phyloP scores from a whole-genome alignment of 2,329 filamentous ascomycete genomes.

The Cercospora zeina region DNA sequence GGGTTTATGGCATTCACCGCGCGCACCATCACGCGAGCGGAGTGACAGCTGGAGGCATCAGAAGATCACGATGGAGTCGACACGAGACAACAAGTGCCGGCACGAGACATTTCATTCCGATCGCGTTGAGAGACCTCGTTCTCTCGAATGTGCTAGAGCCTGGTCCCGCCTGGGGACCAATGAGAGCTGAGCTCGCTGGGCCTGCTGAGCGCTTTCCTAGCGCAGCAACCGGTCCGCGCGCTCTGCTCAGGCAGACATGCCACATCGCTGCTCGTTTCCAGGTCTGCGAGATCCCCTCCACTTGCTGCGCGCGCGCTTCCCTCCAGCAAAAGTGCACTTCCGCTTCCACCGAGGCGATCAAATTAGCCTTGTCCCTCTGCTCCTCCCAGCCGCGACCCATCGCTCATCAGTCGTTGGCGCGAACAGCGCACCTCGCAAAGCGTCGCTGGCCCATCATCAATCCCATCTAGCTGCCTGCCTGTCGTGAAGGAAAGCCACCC shows the following conservation, averaged over 20 bases:
- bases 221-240: neutral
- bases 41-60: conserved; percentile 11
- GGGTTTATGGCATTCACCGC: conserved; percentile 6
- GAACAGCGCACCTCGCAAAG: neutral
- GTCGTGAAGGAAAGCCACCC: conserved; percentile 11
- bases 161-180: neutral
- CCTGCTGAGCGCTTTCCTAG: conserved; percentile 4
- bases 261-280: conserved; percentile 16
- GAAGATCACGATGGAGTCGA: neutral
- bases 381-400: neutral
- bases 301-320: neutral
- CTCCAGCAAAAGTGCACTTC: neutral
- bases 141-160: neutral
- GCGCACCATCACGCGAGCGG: conserved; percentile 2
- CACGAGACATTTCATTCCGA: neutral
- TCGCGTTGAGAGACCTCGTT: conserved; percentile 10
- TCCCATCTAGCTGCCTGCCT: neutral
- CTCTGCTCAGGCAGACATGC: conserved; percentile 17
- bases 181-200: neutral
- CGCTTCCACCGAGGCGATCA: neutral
- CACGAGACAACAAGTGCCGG: conserved; percentile 13
- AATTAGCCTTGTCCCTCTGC: neutral
- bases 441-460: neutral
- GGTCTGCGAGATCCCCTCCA: conserved; percentile 13
- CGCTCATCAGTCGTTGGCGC: neutral